phyloP scores from a whole-genome alignment of 2,329 filamentous ascomycete species.

The Ophiostoma sp. region DNA sequence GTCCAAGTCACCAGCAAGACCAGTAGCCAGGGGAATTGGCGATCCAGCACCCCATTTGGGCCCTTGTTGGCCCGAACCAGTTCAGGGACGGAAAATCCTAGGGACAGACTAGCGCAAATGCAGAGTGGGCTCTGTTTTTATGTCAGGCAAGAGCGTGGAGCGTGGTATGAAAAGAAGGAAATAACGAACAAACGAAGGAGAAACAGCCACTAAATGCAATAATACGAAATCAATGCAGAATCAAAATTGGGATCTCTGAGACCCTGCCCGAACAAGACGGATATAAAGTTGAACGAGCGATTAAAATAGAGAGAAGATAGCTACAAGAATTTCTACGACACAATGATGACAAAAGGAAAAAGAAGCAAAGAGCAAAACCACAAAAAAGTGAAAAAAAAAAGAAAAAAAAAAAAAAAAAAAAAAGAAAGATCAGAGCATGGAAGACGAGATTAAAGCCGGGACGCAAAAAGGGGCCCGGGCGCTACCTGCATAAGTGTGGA shows the following conservation, averaged over 20 bases:
- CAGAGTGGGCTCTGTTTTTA: not conserved
- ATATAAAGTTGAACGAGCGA: not conserved
- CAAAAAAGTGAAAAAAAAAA: not conserved
- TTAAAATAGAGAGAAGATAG: not conserved
- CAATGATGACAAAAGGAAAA: not conserved
- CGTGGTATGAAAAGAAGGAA: not conserved
- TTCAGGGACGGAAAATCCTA: conserved; percentile 6
- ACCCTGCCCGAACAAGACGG: not conserved
- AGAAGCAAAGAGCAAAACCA: not conserved
- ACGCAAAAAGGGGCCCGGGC: conserved; percentile 20
- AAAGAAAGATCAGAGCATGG: not conserved
- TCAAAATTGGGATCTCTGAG: conserved; percentile 2
- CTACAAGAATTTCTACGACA: not conserved
- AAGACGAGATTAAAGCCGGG: conserved; percentile 11
- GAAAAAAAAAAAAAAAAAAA: not conserved
- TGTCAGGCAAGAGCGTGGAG: not conserved
- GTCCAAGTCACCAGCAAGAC: not conserved
- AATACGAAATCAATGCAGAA: conserved; percentile 11
- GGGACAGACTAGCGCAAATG: not conserved
- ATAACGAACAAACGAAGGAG: not conserved
- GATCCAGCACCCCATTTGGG: not conserved
- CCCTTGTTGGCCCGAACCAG: not conserved
- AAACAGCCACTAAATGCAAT: not conserved
- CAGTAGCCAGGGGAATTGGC: conserved; percentile 15
- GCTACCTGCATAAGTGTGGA: conserved; percentile 22